phyloP scores from a whole-genome alignment of 441 rosid genomes.

The Brassica hybrid region DNA sequence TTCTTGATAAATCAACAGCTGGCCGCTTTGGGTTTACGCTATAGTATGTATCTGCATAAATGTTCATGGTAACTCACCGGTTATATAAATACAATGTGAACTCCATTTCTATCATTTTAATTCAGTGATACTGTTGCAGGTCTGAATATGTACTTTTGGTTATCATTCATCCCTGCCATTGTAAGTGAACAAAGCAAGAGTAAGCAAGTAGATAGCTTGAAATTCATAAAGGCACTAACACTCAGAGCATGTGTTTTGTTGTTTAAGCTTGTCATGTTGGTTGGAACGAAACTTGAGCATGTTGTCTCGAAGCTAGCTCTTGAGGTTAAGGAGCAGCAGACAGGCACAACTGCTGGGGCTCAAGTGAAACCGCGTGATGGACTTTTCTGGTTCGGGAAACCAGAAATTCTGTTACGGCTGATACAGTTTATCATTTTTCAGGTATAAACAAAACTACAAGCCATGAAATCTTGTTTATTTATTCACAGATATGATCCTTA shows the following conservation, averaged over 20 bases:
- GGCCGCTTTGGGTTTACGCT: conserved; percentile 95
- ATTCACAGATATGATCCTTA: conserved; percentile 6
- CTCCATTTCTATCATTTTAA: conserved; percentile 4
- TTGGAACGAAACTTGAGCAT: conserved; percentile 93
- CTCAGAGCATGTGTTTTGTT: conserved; percentile 25
- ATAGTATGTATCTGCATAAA: conserved; percentile 89
- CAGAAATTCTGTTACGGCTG: conserved; percentile 70
- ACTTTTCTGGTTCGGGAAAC: conserved; percentile 96
- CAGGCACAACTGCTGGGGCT: conserved; percentile 63
- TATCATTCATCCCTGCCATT: conserved; percentile 92
- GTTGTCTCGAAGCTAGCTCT: conserved; percentile 91
- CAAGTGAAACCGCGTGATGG: conserved; percentile 94
- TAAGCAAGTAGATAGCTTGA: conserved; percentile 6
- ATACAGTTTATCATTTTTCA: conserved; percentile 94
- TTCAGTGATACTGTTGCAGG: conserved; percentile 55
- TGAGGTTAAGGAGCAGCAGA: conserved; percentile 74
- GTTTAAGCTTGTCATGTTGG: conserved; percentile 85
- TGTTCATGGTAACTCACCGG: conserved; percentile 67
- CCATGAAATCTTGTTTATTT: background rate
- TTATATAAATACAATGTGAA: conserved; percentile 8
- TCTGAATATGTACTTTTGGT: conserved; percentile 89
- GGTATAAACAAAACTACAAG: conserved; percentile 46
- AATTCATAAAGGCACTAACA: conserved; percentile 6
- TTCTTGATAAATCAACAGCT: conserved; percentile 57
- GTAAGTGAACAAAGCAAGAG: conserved; percentile 54